Base-by-base conservation (phyloP, 345 rosid genomes). In the Hibiscus trionum region DNA sequence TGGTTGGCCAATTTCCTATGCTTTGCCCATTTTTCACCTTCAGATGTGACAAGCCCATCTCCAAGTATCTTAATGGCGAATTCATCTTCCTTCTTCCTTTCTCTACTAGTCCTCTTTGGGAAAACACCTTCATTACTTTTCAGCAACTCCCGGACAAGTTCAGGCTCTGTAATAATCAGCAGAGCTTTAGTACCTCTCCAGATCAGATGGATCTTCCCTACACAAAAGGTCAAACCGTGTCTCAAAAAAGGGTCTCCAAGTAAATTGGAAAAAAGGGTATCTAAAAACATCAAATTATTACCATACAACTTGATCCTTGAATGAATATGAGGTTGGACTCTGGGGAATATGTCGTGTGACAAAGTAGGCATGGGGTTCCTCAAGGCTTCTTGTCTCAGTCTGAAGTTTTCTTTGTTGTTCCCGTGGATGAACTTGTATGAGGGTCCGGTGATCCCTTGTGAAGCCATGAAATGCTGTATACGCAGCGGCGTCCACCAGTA, bases 381-480 rank as follows among this genome's bases (percentile, higher is more conserved):
- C 47, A 24, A 7, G 7, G 72, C 73, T 73, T 74, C 64, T 5
- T 27, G 42, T 37, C 46, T 71, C 83, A 80, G 64, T 46, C 31
- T 35, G 11, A 42, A 1, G 0, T 63, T 63, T 29, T 84, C 82
- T 60, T 71, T 79, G 64, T 72, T 81, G 81, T 47, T 86, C 14
- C 90, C 86, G 55, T 74, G 72, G 65, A 80, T 14, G 55, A 86
- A 81, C 31, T 14, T 76, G 71, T 74, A 81, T 59, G 86, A 53
- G 46, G 82, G 82, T 19, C 87, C 86, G 21, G 16, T 62, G 70
- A 82, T 75, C 49, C 83, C 79, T 14, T 69, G 80, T 7, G 75
- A 46, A 4, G n/a, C 55, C 75, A 76, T 50, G 17, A 7, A 1
- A 14, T 15, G 26, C 37, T 69, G 80, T 6, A 79, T 24, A 16